Conservation (phyloP, 2,329 filamentous ascomycete genomes). For the Ceratocystis destructans region DNA sequence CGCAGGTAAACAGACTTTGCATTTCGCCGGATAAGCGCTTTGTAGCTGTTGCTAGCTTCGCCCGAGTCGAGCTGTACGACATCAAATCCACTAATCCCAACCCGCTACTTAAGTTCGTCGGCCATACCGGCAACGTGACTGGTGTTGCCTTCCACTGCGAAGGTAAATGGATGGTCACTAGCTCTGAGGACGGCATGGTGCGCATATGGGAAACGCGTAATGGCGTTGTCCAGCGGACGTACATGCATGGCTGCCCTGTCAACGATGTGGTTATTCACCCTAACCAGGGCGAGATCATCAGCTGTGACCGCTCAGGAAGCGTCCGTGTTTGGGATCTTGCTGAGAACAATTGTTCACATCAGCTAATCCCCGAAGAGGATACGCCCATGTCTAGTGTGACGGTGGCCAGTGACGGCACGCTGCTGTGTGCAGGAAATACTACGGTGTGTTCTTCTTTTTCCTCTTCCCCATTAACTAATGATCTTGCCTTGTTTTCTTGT, state of each 20-base stretch:
- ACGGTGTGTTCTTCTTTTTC: conserved; percentile 39
- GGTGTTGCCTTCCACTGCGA: conserved; percentile 97
- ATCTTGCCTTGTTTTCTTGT: neutral
- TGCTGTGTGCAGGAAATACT: conserved; percentile 89
- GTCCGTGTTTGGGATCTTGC: conserved; percentile 93
- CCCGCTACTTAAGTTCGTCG: conserved; percentile 83
- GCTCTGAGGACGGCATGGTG: conserved; percentile 88
- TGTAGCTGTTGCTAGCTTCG: conserved; percentile 64
- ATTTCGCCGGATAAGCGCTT: conserved; percentile 97
- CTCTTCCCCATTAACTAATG: too few species aligned
- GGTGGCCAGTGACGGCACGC: conserved; percentile 82
- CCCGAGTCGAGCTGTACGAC: conserved; percentile 94
- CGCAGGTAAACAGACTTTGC: conserved; percentile 93
- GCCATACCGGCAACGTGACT: conserved; percentile 90
- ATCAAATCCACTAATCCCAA: conserved; percentile 98
- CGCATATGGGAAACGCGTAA: conserved; percentile 93
- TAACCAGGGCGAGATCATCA: conserved; percentile 96
- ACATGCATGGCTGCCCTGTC: conserved; percentile 74
- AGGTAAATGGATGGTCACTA: conserved; percentile 99
- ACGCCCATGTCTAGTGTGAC: conserved; percentile 89
- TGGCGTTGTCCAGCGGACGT: conserved; percentile 80
- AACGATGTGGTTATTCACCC: conserved; percentile 99
- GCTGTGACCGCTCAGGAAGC: conserved; percentile 82
- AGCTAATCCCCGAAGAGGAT: conserved; percentile 91
- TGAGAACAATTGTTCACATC: conserved; percentile 92